Conservation (phyloP, 2,329 filamentous ascomycete species). For the Scolecobasidium constrictum region DNA sequence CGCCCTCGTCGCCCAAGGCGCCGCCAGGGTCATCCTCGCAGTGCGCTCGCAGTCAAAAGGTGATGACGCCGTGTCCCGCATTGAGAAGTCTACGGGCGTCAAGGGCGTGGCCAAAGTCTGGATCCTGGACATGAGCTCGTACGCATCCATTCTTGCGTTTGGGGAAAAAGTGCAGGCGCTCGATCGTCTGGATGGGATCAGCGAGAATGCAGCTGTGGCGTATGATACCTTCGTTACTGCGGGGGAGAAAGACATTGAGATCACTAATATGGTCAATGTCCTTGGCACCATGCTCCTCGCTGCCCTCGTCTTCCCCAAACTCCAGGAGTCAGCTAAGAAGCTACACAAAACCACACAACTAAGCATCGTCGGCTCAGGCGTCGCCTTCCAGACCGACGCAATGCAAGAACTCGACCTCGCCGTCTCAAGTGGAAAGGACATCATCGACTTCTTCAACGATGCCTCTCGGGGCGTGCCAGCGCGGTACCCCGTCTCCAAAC, state of each 20-base stretch:
- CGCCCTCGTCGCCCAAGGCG: conserved; percentile 29
- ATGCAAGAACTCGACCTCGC: not conserved
- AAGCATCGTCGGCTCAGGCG: not conserved
- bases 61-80: conserved; percentile 27
- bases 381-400: not conserved
- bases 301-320: conserved; percentile 17
- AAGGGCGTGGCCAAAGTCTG: conserved; percentile 22
- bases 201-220: conserved; percentile 29
- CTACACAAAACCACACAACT: not conserved
- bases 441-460: conserved; percentile 2
- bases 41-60: conserved; percentile 33
- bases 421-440: not conserved
- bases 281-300: conserved; percentile 27
- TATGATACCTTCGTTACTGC: conserved; percentile 16
- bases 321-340: conserved; percentile 11
- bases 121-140: conserved; percentile 32
- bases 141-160: conserved; percentile 25
- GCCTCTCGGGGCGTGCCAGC: not conserved
- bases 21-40: conserved; percentile 33
- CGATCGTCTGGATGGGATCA: conserved; percentile 23
- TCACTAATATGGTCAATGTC: conserved; percentile 27
- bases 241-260: conserved; percentile 18
- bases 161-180: conserved; percentile 17
- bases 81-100: conserved; percentile 18
- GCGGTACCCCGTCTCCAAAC: conserved; percentile 2